A percentile compares a stretch with the other conserved stretches of the same genome.
Evolutionary conservation across 768 basidiomycete species (phyloP).

Genomic region (Auriscalpium microsporum): DNA sequence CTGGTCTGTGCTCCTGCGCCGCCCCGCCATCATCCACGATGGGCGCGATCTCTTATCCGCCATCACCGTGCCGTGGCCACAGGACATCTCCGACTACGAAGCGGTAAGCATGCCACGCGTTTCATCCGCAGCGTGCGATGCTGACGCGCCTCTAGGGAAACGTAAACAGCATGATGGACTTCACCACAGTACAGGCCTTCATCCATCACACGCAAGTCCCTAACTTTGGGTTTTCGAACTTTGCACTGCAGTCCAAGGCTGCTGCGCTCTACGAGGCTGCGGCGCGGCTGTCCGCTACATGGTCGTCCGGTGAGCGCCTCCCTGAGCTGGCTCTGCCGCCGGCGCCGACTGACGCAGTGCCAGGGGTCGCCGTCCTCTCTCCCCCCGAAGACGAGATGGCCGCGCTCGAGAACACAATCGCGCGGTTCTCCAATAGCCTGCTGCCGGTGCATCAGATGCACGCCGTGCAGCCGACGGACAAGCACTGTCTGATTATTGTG

Average conservation of each 20-base stretch:
- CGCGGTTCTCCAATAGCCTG: slow-evolving; percentile 53
- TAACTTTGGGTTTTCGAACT: slow-evolving; percentile 48
- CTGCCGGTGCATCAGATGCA: slow-evolving; percentile 60
- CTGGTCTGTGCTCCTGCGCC: slow-evolving; percentile 69
- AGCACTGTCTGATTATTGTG: slow-evolving; percentile 46
- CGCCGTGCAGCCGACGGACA: slow-evolving; percentile 45
- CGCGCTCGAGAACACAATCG: slow-evolving; percentile 53
- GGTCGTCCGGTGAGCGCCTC: slow-evolving; percentile 45
- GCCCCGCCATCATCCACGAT: slow-evolving; percentile 60
- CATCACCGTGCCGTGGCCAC: slow-evolving; percentile 72
- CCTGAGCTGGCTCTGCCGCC: slow-evolving; percentile 1
- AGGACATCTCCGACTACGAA: slow-evolving; percentile 64
- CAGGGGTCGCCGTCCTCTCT: slow-evolving; percentile 31
- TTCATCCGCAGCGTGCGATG: not conserved
- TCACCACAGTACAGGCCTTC: slow-evolving; percentile 56
- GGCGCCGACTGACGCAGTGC: slow-evolving; percentile 2
- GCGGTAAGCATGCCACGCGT: slow-evolving; percentile 34
- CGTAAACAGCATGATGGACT: slow-evolving; percentile 39
- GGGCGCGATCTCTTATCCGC: slow-evolving; percentile 46
- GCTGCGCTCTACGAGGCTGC: slow-evolving; percentile 69
- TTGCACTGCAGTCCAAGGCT: slow-evolving; percentile 64
- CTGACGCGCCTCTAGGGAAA: slow-evolving; percentile 39
- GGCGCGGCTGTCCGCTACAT: slow-evolving; percentile 48
- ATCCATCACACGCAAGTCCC: slow-evolving; percentile 47
- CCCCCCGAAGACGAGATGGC: slow-evolving; percentile 51